These are phyloP conservation scores for Acer saccharum DNA, from an alignment of 345 rosid genomes.

Conservation along the genomic window DNA sequence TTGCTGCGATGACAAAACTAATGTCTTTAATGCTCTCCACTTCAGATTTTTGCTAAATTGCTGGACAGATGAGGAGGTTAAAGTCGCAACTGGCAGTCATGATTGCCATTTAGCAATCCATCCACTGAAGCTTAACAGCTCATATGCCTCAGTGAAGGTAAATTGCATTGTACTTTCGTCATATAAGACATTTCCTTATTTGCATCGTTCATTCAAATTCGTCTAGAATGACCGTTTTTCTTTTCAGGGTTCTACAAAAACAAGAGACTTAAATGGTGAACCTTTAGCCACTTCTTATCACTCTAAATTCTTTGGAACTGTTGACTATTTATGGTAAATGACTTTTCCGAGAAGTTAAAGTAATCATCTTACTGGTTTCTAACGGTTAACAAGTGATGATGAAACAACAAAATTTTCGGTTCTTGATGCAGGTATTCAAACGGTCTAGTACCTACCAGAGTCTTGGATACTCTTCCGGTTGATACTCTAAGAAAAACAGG, in stretches of 20 bases:
- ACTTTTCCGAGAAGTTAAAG: background rate
- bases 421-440: slow-evolving; percentile 58
- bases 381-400: background rate
- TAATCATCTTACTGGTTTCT: background rate
- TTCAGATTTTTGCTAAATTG: slow-evolving; percentile 43
- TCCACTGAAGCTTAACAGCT: slow-evolving; percentile 67
- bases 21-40: slow-evolving; percentile 7
- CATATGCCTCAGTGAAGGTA: slow-evolving; percentile 69
- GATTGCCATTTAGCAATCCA: slow-evolving; percentile 48
- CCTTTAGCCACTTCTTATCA: slow-evolving; percentile 87
- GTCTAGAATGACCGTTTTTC: background rate
- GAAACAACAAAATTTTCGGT: slow-evolving; percentile 1
- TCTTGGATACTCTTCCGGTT: slow-evolving; percentile 73
- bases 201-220: slow-evolving; percentile 6
- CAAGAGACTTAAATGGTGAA: slow-evolving; percentile 61
- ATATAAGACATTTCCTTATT: background rate
- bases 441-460: slow-evolving; percentile 58
- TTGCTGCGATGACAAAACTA: background rate
- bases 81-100: slow-evolving; percentile 54
- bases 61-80: slow-evolving; percentile 66
- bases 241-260: slow-evolving; percentile 55
- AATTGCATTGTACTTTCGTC: background rate
- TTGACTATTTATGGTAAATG: slow-evolving; percentile 83
- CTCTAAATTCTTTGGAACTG: slow-evolving; percentile 82
- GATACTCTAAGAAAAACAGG: slow-evolving; percentile 56